These are phyloP conservation scores for Betula pendula DNA, from an alignment of 306 rosid species.

Conservation along the genomic window DNA sequence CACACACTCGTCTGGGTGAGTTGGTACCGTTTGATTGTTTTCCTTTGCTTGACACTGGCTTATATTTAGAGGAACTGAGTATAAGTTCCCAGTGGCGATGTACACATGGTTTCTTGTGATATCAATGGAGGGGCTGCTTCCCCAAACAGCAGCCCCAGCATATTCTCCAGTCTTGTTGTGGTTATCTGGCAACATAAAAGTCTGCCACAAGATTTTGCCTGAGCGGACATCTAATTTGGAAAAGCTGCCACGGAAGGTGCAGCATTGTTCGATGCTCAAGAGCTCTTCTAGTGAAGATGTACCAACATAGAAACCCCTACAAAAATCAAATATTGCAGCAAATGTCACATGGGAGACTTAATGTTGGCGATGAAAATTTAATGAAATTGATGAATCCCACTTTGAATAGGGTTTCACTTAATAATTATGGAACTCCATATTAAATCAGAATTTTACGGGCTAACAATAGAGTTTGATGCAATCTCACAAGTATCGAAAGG, in stretches of 20 bases:
- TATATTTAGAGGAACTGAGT: slow-evolving; percentile 44
- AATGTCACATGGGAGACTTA: no score
- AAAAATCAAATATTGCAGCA: background rate
- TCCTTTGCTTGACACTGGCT: slow-evolving; percentile 46
- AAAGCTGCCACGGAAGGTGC: slow-evolving; percentile 61
- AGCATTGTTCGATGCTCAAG: slow-evolving; percentile 36
- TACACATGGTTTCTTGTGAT: slow-evolving; percentile 39
- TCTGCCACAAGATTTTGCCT: slow-evolving; percentile 55
- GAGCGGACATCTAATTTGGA: slow-evolving; percentile 34
- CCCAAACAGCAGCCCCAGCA: slow-evolving; percentile 71
- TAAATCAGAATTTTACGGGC: no score
- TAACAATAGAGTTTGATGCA: no score
- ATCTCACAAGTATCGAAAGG: no score
- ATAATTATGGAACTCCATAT: no score
- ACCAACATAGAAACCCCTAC: slow-evolving; percentile 39
- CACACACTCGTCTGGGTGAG: slow-evolving; percentile 39
- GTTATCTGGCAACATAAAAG: slow-evolving; percentile 60
- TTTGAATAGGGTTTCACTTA: no score
- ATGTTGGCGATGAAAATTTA: no score
- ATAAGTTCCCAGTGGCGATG: slow-evolving; percentile 61
- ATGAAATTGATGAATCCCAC: no score
- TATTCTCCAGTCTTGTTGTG: slow-evolving; percentile 24
- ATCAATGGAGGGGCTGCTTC: slow-evolving; percentile 78
- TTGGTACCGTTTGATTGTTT: slow-evolving; percentile 41
- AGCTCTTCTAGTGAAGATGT: slow-evolving; percentile 47